Percentiles rank a stretch among this genome's conserved stretches.
Conservation (phyloP, 1,284 basidiomycete species). For the Tilletia indica region DNA sequence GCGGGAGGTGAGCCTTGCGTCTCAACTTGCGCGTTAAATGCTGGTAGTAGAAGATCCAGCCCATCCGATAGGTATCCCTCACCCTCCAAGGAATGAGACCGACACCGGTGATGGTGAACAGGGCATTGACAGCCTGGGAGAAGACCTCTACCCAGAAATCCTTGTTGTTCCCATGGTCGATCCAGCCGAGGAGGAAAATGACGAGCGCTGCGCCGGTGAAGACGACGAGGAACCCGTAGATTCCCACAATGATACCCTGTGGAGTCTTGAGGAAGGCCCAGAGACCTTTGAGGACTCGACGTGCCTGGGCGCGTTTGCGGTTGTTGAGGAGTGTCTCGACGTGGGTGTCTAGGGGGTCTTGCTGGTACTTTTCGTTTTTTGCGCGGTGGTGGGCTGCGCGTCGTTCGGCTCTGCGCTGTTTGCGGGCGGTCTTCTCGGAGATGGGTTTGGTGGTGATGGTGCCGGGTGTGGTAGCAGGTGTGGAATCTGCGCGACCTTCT, state of each 20-base stretch:
- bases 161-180: slow-evolving; percentile 26
- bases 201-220: slow-evolving; percentile 38
- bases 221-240: slow-evolving; percentile 69
- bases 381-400: not conserved
- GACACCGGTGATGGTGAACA: slow-evolving; percentile 73
- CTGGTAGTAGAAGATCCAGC: slow-evolving; percentile 66
- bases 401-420: not conserved
- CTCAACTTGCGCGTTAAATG: slow-evolving; percentile 46
- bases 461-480: not conserved
- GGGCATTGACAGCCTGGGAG: slow-evolving; percentile 72
- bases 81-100: slow-evolving; percentile 68
- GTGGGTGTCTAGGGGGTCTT: slow-evolving; percentile 32
- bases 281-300: slow-evolving; percentile 68
- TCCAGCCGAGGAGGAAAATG: slow-evolving; percentile 31
- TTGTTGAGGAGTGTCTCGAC: slow-evolving; percentile 33
- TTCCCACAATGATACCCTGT: slow-evolving; percentile 67
- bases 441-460: not conserved
- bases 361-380: no score
- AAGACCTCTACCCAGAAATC: slow-evolving; percentile 70
- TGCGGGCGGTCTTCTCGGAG: not conserved
- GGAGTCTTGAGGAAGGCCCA: slow-evolving; percentile 80
- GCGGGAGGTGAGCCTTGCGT: slow-evolving; percentile 35
- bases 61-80: slow-evolving; percentile 74
- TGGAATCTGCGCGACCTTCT: slow-evolving; percentile 21
- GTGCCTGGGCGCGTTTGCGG: slow-evolving; percentile 49